Evolutionary conservation across 495 filamentous ascomycete species (phyloP).

Genomic region (Pseudevernia furfuracea): DNA sequence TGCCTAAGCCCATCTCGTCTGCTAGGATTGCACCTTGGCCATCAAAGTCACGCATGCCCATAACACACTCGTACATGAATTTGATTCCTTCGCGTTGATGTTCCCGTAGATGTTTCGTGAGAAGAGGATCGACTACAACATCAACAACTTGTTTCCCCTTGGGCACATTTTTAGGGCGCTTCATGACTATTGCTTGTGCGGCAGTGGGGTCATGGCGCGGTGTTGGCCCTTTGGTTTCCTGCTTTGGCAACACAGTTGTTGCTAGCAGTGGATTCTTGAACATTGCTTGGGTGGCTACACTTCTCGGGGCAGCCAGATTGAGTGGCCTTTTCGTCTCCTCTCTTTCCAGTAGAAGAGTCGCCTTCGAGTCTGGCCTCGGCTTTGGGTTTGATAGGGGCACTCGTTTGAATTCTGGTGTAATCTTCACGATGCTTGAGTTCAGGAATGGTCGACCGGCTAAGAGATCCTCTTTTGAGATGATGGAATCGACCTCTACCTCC

Average conservation of each 20-base stretch:
- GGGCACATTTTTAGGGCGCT: conserved; percentile 46
- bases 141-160: conserved; percentile 65
- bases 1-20: conserved; percentile 79
- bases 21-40: conserved; percentile 72
- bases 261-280: conserved; percentile 52
- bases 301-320: conserved; percentile 27
- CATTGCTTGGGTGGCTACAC: conserved; percentile 26
- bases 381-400: background rate
- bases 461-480: conserved; percentile 57
- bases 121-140: conserved; percentile 69
- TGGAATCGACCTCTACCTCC: conserved; percentile 64
- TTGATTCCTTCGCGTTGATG: conserved; percentile 72
- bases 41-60: conserved; percentile 65
- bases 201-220: conserved; percentile 62
- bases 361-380: conserved; percentile 16
- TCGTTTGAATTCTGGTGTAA: conserved; percentile 18
- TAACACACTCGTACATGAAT: conserved; percentile 79
- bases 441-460: conserved; percentile 50
- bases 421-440: conserved; percentile 23
- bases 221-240: conserved; percentile 37
- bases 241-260: conserved; percentile 44
- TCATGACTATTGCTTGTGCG: conserved; percentile 62
- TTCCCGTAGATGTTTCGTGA: conserved; percentile 57
- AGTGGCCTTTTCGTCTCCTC: conserved; percentile 21
- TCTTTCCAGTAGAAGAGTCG: conserved; percentile 12